phyloP scores from a whole-genome alignment of 371 early-diverging fungal species.

The Actinomortierella wolfii region DNA sequence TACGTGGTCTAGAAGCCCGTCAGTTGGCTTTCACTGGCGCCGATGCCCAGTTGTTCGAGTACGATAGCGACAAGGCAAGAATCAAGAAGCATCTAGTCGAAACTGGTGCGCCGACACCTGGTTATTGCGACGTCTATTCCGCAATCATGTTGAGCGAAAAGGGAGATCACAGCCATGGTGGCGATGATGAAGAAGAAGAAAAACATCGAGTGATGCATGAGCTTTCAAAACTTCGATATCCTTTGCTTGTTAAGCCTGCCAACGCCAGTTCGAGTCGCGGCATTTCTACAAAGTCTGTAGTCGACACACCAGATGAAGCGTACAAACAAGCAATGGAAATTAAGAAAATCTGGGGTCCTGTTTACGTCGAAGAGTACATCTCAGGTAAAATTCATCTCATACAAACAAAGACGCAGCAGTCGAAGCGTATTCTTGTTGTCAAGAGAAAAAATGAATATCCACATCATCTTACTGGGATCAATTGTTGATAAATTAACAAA shows the following conservation, averaged over 20 bases:
- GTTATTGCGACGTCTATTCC: constrained; percentile 27
- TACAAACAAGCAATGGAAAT: constrained; percentile 35
- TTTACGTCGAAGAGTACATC: constrained; percentile 43
- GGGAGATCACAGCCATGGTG: neutral
- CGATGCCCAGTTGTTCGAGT: constrained; percentile 18
- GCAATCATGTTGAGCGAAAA: neutral
- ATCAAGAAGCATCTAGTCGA: constrained; percentile 33
- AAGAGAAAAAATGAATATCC: neutral
- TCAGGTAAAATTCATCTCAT: constrained; percentile 11
- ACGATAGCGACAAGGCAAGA: constrained; percentile 37
- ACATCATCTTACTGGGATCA: no score
- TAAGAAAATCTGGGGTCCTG: constrained; percentile 38
- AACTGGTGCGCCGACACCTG: constrained; percentile 17
- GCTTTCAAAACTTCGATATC: constrained; percentile 26
- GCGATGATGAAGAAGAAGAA: neutral
- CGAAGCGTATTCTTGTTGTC: neutral
- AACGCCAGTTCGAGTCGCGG: constrained; percentile 42
- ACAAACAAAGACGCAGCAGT: no score
- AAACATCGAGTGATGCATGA: constrained; percentile 1
- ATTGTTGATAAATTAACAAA: neutral
- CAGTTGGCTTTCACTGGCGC: constrained; percentile 25
- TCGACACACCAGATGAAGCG: constrained; percentile 33
- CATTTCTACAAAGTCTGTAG: constrained; percentile 29
- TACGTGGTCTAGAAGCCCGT: constrained; percentile 21
- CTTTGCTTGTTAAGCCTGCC: constrained; percentile 33